Base-by-base conservation (phyloP, 192 early-diverging fungal genomes). In the Gonapodya prolifera region DNA sequence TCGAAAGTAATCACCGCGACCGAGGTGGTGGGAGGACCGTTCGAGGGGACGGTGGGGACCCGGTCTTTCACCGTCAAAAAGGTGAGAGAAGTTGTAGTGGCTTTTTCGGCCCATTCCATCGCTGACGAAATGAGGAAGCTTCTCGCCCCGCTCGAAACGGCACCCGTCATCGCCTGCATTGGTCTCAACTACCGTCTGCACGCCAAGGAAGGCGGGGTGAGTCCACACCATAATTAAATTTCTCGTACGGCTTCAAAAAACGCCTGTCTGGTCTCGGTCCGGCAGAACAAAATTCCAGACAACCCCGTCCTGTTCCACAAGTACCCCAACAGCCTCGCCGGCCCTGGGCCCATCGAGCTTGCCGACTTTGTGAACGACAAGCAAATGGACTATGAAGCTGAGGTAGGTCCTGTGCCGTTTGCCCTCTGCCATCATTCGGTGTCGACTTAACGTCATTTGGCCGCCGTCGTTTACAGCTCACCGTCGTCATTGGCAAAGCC, bases 181-280 rank as follows among this genome's bases (percentile, higher is more conserved):
- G 89, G 89, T 0, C 79, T 91, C 36, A 91, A 91, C 75, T 91
- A 91, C 80, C 79, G 78, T 0, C 79, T 81, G 34, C 89, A 91
- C 78, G 88, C 88, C 1, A 73, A 79, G 30, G 89, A 91, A 76
- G 85, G 85, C 28, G 85, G 83, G 0, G 78, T 82, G 79, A 69
- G 79, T 1, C 78, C 84, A 33, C 87, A 86, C 17, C 79, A 80
- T n/a, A n/a, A n/a, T n/a, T n/a, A n/a, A n/a, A n/a, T n/a, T n/a
- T 61, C 23, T 61, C 45, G 8, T 61, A 16, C 8, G 45, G 23
- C 8, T 16, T 23, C 45, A 16, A 8, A 61, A 16, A 16, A 61
- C 45, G 8, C 23, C 45, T 16, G 8, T 23, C 45, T 16, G 23
- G 8, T 61, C 45, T 61, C 45, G 8, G 8, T 23, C 23, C 23